These are phyloP conservation scores for Roridomyces roridus DNA, from an alignment of 768 basidiomycete species.

Conservation along the genomic window DNA sequence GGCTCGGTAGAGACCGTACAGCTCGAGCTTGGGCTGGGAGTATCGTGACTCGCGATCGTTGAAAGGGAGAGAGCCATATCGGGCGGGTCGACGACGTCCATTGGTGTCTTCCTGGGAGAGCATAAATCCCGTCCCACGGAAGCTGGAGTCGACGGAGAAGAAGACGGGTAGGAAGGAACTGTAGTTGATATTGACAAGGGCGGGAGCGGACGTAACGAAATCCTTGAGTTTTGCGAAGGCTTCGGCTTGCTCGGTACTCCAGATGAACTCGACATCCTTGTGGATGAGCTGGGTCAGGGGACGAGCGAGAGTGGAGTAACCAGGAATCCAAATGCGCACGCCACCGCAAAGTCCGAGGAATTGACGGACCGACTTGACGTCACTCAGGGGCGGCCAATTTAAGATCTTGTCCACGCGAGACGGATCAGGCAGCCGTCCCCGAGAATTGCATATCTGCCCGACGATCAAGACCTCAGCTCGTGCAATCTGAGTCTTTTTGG, in stretches of 20 bases:
- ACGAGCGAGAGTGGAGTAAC: constrained; percentile 12
- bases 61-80: constrained; percentile 41
- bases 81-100: too few relatives aligned
- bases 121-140: neutral
- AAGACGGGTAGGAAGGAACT: neutral
- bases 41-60: constrained; percentile 38
- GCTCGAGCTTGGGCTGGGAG: constrained; percentile 46
- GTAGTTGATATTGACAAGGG: constrained; percentile 31
- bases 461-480: constrained; percentile 14
- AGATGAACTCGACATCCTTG: constrained; percentile 36
- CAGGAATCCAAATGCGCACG: neutral
- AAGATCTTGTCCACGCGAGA: neutral
- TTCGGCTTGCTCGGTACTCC: constrained; percentile 27
- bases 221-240: constrained; percentile 33
- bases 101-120: constrained; percentile 22
- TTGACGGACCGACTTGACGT: neutral
- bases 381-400: neutral
- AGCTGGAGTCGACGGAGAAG: neutral
- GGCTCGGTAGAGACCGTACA: constrained; percentile 42
- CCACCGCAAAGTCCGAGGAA: constrained; percentile 1
- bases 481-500: constrained; percentile 35
- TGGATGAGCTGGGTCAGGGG: constrained; percentile 27
- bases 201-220: constrained; percentile 28
- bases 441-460: constrained; percentile 32
- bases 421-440: constrained; percentile 25